These are phyloP conservation scores for Eragrostis nindensis DNA, from an alignment of 176 grass and related monocot genomes.

Conservation along the genomic window DNA sequence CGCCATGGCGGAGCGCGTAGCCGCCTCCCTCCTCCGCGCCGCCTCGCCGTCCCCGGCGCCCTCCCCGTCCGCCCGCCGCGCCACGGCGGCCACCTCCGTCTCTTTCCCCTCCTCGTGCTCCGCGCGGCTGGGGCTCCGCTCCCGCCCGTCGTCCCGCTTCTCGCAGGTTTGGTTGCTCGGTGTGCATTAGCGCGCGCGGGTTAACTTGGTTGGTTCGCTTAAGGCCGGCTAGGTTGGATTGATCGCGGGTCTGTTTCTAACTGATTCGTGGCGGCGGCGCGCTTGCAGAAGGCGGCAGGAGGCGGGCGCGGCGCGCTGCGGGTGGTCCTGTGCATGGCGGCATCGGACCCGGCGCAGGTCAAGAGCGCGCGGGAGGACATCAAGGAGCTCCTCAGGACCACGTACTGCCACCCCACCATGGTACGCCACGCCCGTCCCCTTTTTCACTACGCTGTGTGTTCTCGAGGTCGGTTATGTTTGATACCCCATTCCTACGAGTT, in stretches of 20 bases:
- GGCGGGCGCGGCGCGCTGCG: constrained; percentile 30
- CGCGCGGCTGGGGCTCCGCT: constrained; percentile 38
- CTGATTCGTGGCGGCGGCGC: background rate
- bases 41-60: constrained; percentile 28
- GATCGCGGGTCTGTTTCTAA: background rate
- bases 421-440: constrained; percentile 32
- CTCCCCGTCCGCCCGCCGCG: constrained; percentile 25
- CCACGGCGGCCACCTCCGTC: constrained; percentile 14
- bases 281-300: constrained; percentile 21
- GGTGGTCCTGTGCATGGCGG: constrained; percentile 63
- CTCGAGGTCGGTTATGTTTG: background rate
- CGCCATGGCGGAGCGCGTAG: constrained; percentile 54
- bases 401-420: constrained; percentile 80
- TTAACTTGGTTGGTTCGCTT: too few species aligned
- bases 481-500: too few species aligned
- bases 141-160: too few species aligned
- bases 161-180: constrained; percentile 13
- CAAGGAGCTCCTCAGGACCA: constrained; percentile 72
- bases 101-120: constrained; percentile 35
- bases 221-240: background rate
- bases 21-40: constrained; percentile 39
- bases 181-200: background rate
- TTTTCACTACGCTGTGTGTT: background rate
- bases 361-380: constrained; percentile 88
- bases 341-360: constrained; percentile 75